Evolutionary conservation across 164 flowering plant genomes (phyloP), one percentile per base, ranked within the genome.

Genomic region (Kingdonia uniflora): DNA sequence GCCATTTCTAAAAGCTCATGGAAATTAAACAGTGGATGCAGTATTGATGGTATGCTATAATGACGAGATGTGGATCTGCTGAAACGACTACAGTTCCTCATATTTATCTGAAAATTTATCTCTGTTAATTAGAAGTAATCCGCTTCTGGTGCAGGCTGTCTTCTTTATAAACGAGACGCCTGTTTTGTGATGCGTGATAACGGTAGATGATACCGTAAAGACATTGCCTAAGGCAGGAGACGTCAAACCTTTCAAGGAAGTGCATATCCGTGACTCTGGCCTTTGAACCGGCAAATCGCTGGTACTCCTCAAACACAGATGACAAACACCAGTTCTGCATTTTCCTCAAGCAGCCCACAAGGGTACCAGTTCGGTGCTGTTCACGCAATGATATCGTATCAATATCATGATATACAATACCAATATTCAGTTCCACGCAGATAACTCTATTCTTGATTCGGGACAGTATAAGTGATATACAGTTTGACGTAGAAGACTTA

Each of bases 361-460:
- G 74, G 42, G 77, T 74, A 24, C 96, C 91, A 0, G 96, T 85
- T n/a, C 91, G 82, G 43, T 88, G 96, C 88, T 88, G 96, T 63
- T 71, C 22, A 19, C 38, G 41, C 29, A 54, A n/a, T 23, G 38
- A 33, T 15, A 16, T 14, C 33, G 14, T 15, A 17, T 15, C 7
- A 42, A 35, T 10, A 16, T 19, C 20, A 16, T 45, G 1, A 45
- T 44, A 11, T 17, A 2, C 19, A 44, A 16, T 17, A 5, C 20
- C 21, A n/a, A 42, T 7, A 42, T 15, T n/a, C 16, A 42, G 19
- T 15, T 42, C 14, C 6, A 7, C 14, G 46, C 19, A n/a, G 46
- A 42, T 6, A 4, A 42, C 35, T 29, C 35, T 3, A n/a, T n/a
- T 29, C 4, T 29, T 29, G 6, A 29, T 29, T 29, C 35, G 8